Percentiles rank a stretch among this genome's conserved stretches.
phyloP scores from a whole-genome alignment of 257 asterid species.

The Solanum chilense region DNA sequence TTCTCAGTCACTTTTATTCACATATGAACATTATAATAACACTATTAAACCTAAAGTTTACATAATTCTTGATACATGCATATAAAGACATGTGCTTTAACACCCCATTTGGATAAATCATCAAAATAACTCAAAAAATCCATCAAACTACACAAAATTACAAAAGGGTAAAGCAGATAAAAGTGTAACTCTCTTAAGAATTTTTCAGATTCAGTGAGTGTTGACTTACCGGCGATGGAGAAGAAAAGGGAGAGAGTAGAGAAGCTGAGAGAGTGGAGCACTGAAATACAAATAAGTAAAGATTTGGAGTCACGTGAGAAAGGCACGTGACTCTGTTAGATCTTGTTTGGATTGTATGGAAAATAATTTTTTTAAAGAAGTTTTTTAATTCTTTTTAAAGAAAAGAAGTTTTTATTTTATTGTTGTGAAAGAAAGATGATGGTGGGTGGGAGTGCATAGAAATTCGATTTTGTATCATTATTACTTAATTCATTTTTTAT shows the following conservation, averaged over 20 bases:
- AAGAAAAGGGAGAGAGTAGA: neutral
- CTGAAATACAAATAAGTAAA: neutral
- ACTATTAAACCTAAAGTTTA: neutral
- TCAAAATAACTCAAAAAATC: neutral
- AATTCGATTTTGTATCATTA: neutral
- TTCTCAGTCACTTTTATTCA: neutral
- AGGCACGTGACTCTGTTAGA: neutral
- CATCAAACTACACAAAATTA: neutral
- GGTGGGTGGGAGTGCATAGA: neutral
- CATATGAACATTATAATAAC: neutral
- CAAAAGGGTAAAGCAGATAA: neutral
- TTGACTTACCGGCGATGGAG: neutral
- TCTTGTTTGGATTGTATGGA: neutral
- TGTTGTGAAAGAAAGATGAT: too few relatives aligned
- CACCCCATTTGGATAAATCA: neutral
- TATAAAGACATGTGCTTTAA: neutral
- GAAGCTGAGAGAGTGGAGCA: neutral
- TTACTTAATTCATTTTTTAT: neutral
- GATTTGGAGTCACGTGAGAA: neutral
- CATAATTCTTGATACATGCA: neutral
- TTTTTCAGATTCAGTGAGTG: neutral
- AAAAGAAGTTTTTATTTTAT: neutral
- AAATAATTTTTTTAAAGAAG: neutral
- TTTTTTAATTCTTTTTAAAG: neutral
- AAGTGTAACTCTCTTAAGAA: neutral